phyloP scores from a whole-genome alignment of 768 basidiomycete genomes.

The Suillus luteus region DNA sequence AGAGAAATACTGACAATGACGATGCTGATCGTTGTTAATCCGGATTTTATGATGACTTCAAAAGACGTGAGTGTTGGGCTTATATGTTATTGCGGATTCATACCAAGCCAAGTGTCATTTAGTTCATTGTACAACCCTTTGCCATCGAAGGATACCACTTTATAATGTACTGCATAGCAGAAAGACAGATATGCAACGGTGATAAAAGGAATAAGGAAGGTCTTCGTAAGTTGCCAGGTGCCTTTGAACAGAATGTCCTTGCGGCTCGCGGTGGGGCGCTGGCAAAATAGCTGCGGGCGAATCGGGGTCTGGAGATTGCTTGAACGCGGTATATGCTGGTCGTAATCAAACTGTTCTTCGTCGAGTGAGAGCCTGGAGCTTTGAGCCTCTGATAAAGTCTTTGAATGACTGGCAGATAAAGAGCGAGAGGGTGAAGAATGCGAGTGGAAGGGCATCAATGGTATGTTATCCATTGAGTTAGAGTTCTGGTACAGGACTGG shows the following conservation, averaged over 20 bases:
- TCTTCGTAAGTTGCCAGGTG: slow-evolving; percentile 2
- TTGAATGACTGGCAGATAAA: neutral
- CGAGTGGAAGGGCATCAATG: neutral
- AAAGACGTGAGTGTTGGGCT: neutral
- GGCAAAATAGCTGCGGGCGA: neutral
- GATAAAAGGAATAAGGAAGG: slow-evolving; percentile 14
- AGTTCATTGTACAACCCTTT: slow-evolving; percentile 22
- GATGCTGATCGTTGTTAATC: slow-evolving; percentile 31
- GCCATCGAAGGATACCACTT: slow-evolving; percentile 26
- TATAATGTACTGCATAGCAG: slow-evolving; percentile 24
- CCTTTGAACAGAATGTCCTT: neutral
- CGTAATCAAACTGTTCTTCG: neutral
- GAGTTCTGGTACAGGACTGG: neutral
- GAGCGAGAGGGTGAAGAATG: neutral
- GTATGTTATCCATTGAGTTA: neutral
- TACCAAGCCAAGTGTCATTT: slow-evolving; percentile 21
- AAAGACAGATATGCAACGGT: slow-evolving; percentile 17
- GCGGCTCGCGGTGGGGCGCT: neutral
- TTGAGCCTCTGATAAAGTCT: neutral
- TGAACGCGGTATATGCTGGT: neutral
- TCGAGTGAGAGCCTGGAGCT: neutral
- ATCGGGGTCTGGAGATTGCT: neutral
- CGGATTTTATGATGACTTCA: slow-evolving; percentile 32
- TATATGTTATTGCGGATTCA: neutral
- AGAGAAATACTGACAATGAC: slow-evolving; percentile 31